A percentile compares a stretch with the other conserved stretches of the same genome.
Conservation (phyloP, 257 asterid genomes). For the Salvia splendens region DNA sequence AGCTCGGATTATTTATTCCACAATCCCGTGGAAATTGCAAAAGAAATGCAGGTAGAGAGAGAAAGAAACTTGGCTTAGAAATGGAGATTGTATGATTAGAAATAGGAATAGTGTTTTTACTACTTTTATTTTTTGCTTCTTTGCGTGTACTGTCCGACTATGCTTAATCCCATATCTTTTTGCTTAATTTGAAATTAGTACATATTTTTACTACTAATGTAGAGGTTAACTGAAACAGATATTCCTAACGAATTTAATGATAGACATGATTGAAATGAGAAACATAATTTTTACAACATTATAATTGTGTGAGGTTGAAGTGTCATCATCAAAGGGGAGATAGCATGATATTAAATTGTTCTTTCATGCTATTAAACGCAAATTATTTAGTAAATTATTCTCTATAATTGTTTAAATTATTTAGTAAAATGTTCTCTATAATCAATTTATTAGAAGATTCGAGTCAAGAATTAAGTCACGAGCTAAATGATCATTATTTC, state of each 20-base stretch:
- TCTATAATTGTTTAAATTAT: too few relatives aligned
- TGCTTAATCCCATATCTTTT: not conserved
- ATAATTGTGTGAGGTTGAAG: slow-evolving; percentile 13
- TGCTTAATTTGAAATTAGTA: not conserved
- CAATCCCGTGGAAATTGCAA: slow-evolving; percentile 31
- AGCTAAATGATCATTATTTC: too few relatives aligned
- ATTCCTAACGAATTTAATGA: not conserved
- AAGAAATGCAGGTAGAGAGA: slow-evolving; percentile 21
- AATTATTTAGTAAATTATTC: slow-evolving; percentile 1
- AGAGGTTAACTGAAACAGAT: slow-evolving; percentile 2
- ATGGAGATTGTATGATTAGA: slow-evolving; percentile 30
- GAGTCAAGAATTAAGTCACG: too few relatives aligned
- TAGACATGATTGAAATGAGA: not conserved
- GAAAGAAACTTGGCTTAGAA: slow-evolving; percentile 24
- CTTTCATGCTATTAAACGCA: not conserved
- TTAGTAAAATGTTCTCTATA: too few relatives aligned
- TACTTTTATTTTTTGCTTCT: too few relatives aligned
- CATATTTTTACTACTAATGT: too few relatives aligned
- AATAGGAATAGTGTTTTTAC: not conserved
- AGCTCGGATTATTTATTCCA: slow-evolving; percentile 26
- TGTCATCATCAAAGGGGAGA: slow-evolving; percentile 27
- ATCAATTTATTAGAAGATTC: too few relatives aligned
- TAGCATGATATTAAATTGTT: not conserved
- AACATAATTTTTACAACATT: not conserved
- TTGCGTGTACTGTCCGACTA: slow-evolving; percentile 43